phyloP scores from a whole-genome alignment of 208 protist species.

The Porcisia deanei region DNA sequence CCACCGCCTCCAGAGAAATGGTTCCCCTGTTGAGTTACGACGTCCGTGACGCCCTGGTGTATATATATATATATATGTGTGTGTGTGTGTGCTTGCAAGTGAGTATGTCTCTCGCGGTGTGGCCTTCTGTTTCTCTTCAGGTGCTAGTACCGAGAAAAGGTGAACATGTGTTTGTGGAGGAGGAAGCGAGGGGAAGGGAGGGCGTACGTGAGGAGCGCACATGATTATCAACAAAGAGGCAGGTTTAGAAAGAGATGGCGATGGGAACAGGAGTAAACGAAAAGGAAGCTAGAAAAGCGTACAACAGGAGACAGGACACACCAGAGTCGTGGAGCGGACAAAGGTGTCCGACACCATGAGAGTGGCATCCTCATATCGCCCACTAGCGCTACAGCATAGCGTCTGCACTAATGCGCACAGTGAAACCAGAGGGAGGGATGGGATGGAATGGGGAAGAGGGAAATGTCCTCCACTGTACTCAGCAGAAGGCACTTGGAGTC shows the following conservation, averaged over 20 bases:
- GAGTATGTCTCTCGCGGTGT: neutral
- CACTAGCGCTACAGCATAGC: neutral
- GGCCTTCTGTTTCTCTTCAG: neutral
- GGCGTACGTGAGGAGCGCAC: neutral
- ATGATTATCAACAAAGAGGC: neutral
- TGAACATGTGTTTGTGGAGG: neutral
- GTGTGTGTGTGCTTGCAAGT: neutral
- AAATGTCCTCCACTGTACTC: neutral
- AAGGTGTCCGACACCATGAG: neutral
- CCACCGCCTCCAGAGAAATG: conserved; percentile 1
- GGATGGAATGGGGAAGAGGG: too few species aligned
- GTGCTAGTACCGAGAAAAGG: neutral
- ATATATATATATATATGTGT: neutral
- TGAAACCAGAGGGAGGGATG: neutral
- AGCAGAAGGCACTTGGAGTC: neutral
- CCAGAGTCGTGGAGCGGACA: too few species aligned
- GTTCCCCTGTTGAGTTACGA: neutral
- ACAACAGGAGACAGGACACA: neutral
- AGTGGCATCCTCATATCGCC: neutral
- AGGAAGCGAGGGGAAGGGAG: neutral
- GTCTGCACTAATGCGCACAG: neutral
- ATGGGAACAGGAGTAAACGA: neutral
- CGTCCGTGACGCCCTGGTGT: too few species aligned
- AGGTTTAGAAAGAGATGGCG: neutral
- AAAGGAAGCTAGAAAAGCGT: neutral